phyloP scores from a whole-genome alignment of 2,329 filamentous ascomycete species.

The Zymoseptoria brevis region DNA sequence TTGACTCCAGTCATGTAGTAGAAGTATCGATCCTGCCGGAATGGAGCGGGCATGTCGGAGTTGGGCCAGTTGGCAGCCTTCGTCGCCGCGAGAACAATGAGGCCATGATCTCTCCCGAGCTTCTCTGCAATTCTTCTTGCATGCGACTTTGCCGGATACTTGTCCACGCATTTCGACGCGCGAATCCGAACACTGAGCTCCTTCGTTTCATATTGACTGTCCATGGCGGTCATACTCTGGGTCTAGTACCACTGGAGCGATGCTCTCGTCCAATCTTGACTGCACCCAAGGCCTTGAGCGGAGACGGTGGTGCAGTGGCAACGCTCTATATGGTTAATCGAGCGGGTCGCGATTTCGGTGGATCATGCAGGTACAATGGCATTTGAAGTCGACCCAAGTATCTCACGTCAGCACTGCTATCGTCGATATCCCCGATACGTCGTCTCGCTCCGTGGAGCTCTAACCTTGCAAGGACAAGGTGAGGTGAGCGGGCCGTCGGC shows the following conservation, averaged over 20 bases:
- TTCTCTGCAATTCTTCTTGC: slow-evolving; percentile 71
- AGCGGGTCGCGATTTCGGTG: neutral
- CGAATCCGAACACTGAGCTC: slow-evolving; percentile 5
- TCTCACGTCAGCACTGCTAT: neutral
- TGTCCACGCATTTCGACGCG: slow-evolving; percentile 24
- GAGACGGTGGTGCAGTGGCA: neutral
- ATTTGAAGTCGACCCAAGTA: neutral
- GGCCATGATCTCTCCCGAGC: slow-evolving; percentile 56
- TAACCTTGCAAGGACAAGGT: neutral
- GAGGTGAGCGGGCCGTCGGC: neutral
- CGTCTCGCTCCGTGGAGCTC: neutral
- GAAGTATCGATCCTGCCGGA: slow-evolving; percentile 74
- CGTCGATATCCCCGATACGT: neutral
- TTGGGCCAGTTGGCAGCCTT: slow-evolving; percentile 42
- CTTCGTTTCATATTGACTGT: neutral
- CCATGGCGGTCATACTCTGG: neutral
- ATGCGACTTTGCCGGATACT: slow-evolving; percentile 79
- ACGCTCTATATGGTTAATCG: neutral
- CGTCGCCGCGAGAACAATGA: slow-evolving; percentile 72
- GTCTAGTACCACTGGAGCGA: neutral
- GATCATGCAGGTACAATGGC: neutral
- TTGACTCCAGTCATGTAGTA: slow-evolving; percentile 88
- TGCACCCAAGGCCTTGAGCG: neutral
- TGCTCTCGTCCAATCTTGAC: neutral
- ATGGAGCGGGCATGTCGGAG: slow-evolving; percentile 73